phyloP scores from a whole-genome alignment of 805 yeast species.

The Cephaloascus albidus region DNA sequence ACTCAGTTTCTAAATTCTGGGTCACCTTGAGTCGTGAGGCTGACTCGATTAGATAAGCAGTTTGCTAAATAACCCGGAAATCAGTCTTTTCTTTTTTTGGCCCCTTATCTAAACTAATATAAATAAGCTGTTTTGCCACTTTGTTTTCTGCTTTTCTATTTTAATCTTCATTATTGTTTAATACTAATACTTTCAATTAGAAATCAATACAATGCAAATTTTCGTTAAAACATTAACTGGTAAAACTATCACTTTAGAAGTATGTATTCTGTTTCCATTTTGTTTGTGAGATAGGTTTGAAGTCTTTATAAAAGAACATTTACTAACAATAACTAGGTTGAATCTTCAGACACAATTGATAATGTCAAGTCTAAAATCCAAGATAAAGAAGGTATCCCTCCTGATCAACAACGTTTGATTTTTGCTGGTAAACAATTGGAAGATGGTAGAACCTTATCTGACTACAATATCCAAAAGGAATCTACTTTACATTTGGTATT shows the following conservation, averaged over 20 bases:
- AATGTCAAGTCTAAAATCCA: slow-evolving; percentile 23
- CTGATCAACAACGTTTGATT: slow-evolving; percentile 4
- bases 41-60: no score
- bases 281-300: not conserved
- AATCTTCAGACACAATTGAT: slow-evolving; percentile 36
- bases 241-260: slow-evolving; percentile 11
- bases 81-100: no score
- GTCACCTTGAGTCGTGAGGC: no score
- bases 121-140: no score
- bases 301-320: no score
- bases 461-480: slow-evolving; percentile 21
- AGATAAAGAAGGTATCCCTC: slow-evolving; percentile 12
- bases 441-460: slow-evolving; percentile 21
- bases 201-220: slow-evolving; percentile 2
- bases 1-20: no score
- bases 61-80: no score
- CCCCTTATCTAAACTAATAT: no score
- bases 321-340: slow-evolving; percentile 12
- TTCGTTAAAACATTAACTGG: slow-evolving; percentile 14
- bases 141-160: slow-evolving; percentile 2
- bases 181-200: slow-evolving; percentile 6
- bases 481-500: slow-evolving; percentile 9
- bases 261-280: not conserved
- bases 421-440: slow-evolving; percentile 13
- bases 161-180: not conserved